Evolutionary conservation across 2,329 filamentous ascomycete genomes (phyloP).

Genomic region (Fusarium foetens): DNA sequence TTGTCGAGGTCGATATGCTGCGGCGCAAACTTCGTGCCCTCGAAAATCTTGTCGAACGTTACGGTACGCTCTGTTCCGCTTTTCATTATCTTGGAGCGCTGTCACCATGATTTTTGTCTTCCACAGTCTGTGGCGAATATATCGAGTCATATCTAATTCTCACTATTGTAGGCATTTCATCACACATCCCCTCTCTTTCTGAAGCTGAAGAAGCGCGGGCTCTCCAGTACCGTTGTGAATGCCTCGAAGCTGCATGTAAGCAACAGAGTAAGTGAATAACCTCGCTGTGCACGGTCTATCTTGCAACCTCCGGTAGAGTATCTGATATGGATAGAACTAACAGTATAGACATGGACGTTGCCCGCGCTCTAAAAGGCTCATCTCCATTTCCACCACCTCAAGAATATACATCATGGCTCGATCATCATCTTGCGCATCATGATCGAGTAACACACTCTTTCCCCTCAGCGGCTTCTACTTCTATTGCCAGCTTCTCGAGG

Average conservation of each 20-base stretch:
- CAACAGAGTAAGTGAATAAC: constrained; percentile 46
- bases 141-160: constrained; percentile 29
- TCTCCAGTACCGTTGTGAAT: constrained; percentile 68
- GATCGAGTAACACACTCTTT: constrained; percentile 59
- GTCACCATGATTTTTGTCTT: constrained; percentile 15
- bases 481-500: constrained; percentile 6
- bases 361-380: constrained; percentile 46
- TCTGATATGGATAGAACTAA: constrained; percentile 28
- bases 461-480: constrained; percentile 22
- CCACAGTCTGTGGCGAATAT: constrained; percentile 3
- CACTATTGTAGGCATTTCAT: constrained; percentile 41
- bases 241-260: constrained; percentile 63
- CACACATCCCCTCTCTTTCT: constrained; percentile 58
- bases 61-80: constrained; percentile 54
- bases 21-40: constrained; percentile 64
- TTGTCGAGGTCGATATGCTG: constrained; percentile 64
- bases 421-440: constrained; percentile 60
- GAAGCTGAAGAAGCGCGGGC: constrained; percentile 67
- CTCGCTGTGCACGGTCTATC: neutral
- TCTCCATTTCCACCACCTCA: constrained; percentile 51
- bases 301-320: neutral
- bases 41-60: constrained; percentile 58
- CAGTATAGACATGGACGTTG: constrained; percentile 47
- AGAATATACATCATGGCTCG: constrained; percentile 63
- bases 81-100: constrained; percentile 11